These are phyloP conservation scores for Geotrichum citri-aurantii DNA, from an alignment of 1,139 yeast species.

Conservation along the genomic window DNA sequence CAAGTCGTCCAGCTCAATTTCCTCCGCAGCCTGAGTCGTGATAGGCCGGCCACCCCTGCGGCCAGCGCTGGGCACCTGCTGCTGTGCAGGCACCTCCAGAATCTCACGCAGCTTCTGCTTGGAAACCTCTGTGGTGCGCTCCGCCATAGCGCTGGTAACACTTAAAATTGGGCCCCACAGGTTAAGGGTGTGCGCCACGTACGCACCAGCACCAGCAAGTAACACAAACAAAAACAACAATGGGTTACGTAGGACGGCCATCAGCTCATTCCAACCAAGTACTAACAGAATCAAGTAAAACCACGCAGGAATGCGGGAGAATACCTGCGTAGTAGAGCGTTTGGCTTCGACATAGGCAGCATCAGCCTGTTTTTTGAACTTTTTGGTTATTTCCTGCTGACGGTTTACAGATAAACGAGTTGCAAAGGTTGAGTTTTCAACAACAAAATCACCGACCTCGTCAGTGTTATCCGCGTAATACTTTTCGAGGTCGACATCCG, in stretches of 20 bases:
- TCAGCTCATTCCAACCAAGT: conserved; percentile 93
- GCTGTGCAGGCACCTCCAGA: conserved; percentile 23
- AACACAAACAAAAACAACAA: conserved; percentile 52
- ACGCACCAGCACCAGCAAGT: conserved; percentile 56
- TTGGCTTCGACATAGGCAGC: conserved; percentile 74
- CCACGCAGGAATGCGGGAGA: conserved; percentile 78
- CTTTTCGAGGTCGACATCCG: conserved; percentile 47
- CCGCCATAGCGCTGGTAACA: conserved; percentile 52
- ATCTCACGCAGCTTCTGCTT: conserved; percentile 48
- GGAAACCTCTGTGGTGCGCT: conserved; percentile 51
- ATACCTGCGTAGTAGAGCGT: conserved; percentile 36
- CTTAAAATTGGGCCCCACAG: conserved; percentile 69
- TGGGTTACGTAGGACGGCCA: conserved; percentile 84
- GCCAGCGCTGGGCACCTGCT: not conserved
- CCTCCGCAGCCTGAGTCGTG: conserved; percentile 2
- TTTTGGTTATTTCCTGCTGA: conserved; percentile 50
- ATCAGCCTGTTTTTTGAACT: conserved; percentile 73
- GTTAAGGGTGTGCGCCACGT: conserved; percentile 63
- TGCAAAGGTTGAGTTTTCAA: conserved; percentile 45
- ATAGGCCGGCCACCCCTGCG: conserved; percentile 6
- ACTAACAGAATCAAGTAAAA: conserved; percentile 65
- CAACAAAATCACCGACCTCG: conserved; percentile 38
- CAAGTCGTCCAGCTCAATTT: conserved; percentile 16
- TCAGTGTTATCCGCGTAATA: conserved; percentile 29
- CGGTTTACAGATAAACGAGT: conserved; percentile 55